Evolutionary conservation across 495 filamentous ascomycete genomes (phyloP).

Genomic region (Evernia prunastri): DNA sequence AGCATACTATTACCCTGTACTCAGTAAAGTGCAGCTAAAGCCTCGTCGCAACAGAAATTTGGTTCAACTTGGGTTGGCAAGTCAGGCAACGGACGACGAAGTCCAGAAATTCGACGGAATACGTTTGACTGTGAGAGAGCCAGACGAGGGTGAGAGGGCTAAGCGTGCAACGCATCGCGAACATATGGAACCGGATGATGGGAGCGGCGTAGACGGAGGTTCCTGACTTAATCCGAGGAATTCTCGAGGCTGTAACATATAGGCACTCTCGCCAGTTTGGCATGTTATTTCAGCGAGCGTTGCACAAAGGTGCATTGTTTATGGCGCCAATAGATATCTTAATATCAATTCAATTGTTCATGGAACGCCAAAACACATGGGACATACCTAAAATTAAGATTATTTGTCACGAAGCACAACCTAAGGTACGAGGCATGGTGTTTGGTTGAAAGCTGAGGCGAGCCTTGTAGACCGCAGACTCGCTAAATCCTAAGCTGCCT

Average conservation of each 20-base stretch:
- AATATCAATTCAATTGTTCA: not conserved
- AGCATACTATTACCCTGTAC: slow-evolving; percentile 86
- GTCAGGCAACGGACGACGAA: slow-evolving; percentile 39
- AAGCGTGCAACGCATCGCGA: slow-evolving; percentile 42
- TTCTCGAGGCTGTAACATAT: not conserved
- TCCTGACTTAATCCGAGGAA: not conserved
- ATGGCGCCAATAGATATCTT: not conserved
- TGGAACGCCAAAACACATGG: not conserved
- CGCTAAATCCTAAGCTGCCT: slow-evolving; percentile 18
- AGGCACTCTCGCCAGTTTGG: not conserved
- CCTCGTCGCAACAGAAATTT: slow-evolving; percentile 49
- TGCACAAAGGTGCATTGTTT: not conserved
- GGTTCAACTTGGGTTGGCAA: slow-evolving; percentile 40
- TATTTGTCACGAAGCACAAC: not conserved
- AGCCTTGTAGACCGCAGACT: slow-evolving; percentile 24
- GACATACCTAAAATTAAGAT: not conserved
- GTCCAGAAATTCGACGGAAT: slow-evolving; percentile 50
- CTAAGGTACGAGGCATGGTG: too few species aligned
- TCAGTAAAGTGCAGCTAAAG: slow-evolving; percentile 59
- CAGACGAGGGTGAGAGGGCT: slow-evolving; percentile 46
- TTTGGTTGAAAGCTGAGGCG: not conserved
- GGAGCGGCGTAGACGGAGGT: not conserved
- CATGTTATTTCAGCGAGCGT: not conserved
- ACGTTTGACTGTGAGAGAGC: slow-evolving; percentile 48
- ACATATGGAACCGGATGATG: slow-evolving; percentile 31